phyloP scores from a whole-genome alignment of 371 early-diverging fungal genomes.

The Rhizomucor pusillus region DNA sequence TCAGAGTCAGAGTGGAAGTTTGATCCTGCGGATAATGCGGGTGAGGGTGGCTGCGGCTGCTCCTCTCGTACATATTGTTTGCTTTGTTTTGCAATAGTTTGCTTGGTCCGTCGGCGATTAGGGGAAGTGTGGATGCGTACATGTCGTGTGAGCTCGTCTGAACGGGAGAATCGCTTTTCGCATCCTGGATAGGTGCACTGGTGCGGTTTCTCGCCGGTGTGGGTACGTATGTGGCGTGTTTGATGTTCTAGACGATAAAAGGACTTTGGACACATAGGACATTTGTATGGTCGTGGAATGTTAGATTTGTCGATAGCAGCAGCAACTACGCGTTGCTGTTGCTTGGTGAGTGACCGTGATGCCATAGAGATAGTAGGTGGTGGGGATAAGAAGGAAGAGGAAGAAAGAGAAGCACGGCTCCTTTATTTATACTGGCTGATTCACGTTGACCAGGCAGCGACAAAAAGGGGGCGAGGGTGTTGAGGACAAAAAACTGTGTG shows the following conservation, averaged over 20 bases:
- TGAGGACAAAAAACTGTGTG: too few species aligned
- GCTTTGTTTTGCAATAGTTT: conserved; percentile 7
- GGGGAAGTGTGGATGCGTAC: conserved; percentile 69
- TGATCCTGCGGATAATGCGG: conserved; percentile 34
- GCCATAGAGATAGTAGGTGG: conserved; percentile 5
- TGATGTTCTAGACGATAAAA: conserved; percentile 78
- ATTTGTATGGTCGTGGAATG: conserved; percentile 63
- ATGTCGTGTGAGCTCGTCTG: conserved; percentile 89
- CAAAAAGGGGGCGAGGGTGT: too few species aligned
- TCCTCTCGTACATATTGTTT: conserved; percentile 6
- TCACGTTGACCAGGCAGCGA: too few species aligned
- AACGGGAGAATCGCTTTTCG: conserved; percentile 84
- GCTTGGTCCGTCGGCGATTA: conserved; percentile 24
- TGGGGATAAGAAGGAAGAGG: conserved; percentile 4
- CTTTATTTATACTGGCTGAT: background rate
- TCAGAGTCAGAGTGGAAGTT: conserved; percentile 41
- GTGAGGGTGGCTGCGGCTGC: conserved; percentile 28
- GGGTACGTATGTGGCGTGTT: conserved; percentile 87
- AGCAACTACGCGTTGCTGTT: conserved; percentile 23
- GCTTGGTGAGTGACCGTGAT: conserved; percentile 11
- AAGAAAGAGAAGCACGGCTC: background rate
- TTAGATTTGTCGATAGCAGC: conserved; percentile 35
- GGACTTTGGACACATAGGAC: conserved; percentile 66
- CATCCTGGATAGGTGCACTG: conserved; percentile 80
- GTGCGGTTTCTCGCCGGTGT: conserved; percentile 91